Base-by-base conservation (phyloP, 2,329 filamentous ascomycete genomes). In the Purpureocillium takamizusanense region DNA sequence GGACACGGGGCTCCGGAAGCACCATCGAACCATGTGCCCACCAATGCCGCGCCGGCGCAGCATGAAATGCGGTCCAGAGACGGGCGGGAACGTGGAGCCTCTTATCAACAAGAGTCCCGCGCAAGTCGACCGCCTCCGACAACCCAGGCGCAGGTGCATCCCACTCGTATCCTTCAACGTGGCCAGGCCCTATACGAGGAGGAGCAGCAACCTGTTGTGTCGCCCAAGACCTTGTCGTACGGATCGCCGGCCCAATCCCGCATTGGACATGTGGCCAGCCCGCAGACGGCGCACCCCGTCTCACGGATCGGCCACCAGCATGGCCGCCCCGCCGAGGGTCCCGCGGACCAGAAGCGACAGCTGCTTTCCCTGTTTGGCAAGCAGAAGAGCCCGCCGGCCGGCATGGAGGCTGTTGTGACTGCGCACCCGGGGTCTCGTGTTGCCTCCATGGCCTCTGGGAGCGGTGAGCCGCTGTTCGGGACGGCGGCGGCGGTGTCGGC, bases 361-460 rank as follows among this genome's bases (percentile, higher is more conserved):
- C 15, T 72, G 63, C 63, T 86, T 11, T 82, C 79, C 5, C 68
- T 86, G 2, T 83, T 86, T 51, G 71, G 74, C 18, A 75, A 74
- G 50, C 51, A 48, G 18, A 44, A 38, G 23, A 16, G 13, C 27
- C 15, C 34, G 18, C 10, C 33, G 23, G 8, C 21, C 33, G n/a
- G 33, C 36, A 29, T 30, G 25, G 12, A 15, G 11, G 30, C 17
- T 30, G 36, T 15, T 37, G 16, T 13, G 27, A 25, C 17, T 7
- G 52, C 53, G 3, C 40, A 40, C 4, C 48, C 52, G 2, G 48
- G 47, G 28, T 66, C 65, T 16, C 63, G 63, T 3, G 47, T 70
- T 31, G 60, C 62, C 4, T 70, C 69, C n/a, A 50, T 70, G 37
- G 61, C 62, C 10, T 66, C 69, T 37, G 59, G 57, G 9, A 53